Base-by-base conservation (phyloP, 164 flowering plant genomes). In the Vitis riparia region DNA sequence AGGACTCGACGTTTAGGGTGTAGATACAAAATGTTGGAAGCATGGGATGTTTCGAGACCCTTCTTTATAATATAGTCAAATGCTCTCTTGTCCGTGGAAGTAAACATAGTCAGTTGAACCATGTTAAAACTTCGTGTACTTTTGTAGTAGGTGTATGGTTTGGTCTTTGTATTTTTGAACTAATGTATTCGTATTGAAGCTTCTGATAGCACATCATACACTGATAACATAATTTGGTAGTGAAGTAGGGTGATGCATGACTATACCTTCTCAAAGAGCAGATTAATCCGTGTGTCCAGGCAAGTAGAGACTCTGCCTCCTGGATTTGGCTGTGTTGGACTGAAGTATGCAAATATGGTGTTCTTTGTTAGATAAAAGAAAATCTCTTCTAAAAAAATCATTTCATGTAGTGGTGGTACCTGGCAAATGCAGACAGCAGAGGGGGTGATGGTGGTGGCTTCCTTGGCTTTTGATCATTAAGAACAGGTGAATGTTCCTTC, bases 251-350 rank as follows among this genome's bases (percentile, higher is more conserved):
- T 11, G 12, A 27, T 17, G 2, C 55, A 32, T 12, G 17, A 37
- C 14, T 51, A 17, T 79, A 96, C 99, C 98, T 94, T 96, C 73
- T 80, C 74, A 73, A 96, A 92, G 76, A 94, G 90, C 16, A 96
- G 76, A 71, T 78, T 88, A 51, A 93, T 89, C 69, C 94, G 94
- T 37, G 99, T 94, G 77, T 96, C 99, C 9, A 97, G 97, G 76
- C 96, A 93, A 56, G 99, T 96, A 86, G 92, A 98, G 61, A 98
- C 99, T 73, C 92, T 91, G 72, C 96, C 97, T 73, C 87, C 89
- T 11, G 96, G 97, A 75, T 78, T 88, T 67, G 93, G 96, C 65
- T 92, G 85, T 62, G 89, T 87, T 49, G 98, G 99, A 81, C 99
- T 96, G 89, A 72, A 81, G 14, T 49, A 9, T 5, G 60, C 14